A percentile compares a stretch with the other conserved stretches of the same genome.
These are phyloP conservation scores for Lipomyces oligophaga DNA, from an alignment of 805 yeast species.

Conservation along the genomic window DNA sequence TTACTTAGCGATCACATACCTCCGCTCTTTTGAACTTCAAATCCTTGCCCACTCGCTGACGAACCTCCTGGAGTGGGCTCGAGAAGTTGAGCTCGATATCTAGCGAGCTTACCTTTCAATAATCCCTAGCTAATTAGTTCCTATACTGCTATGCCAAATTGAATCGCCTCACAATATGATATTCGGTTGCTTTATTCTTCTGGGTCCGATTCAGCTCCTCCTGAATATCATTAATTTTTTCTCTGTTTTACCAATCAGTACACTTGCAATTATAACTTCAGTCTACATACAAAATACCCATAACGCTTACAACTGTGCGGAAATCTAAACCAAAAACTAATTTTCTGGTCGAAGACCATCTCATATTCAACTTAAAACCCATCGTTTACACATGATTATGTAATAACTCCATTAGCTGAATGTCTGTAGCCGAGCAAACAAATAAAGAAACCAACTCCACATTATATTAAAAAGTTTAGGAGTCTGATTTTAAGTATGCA, in stretches of 20 bases:
- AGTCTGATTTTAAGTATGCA: too few species aligned
- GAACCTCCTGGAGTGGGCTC: slow-evolving; percentile 81
- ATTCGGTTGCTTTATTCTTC: slow-evolving; percentile 96
- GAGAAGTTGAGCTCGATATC: slow-evolving; percentile 77
- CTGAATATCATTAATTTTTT: slow-evolving; percentile 53
- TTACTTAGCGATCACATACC: slow-evolving; percentile 13
- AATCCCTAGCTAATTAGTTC: slow-evolving; percentile 43
- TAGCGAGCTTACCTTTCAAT: slow-evolving; percentile 87
- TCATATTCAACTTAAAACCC: neutral
- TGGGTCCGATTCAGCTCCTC: slow-evolving; percentile 93
- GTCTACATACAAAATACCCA: slow-evolving; percentile 18
- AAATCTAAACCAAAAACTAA: too few species aligned
- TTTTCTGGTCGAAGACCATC: too few species aligned
- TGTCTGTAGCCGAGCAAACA: neutral
- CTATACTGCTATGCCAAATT: neutral
- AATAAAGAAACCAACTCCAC: neutral
- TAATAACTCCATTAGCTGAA: neutral
- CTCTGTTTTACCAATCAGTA: slow-evolving; percentile 3
- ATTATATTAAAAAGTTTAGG: too few species aligned
- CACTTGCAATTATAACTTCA: neutral
- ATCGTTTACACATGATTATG: neutral
- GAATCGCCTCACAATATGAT: slow-evolving; percentile 60
- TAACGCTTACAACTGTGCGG: too few species aligned
- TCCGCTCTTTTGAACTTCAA: slow-evolving; percentile 92
- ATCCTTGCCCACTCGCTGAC: slow-evolving; percentile 74